These are phyloP conservation scores for Chlamydomonas incerta DNA, from an alignment of 139 green algal species.

Conservation along the genomic window DNA sequence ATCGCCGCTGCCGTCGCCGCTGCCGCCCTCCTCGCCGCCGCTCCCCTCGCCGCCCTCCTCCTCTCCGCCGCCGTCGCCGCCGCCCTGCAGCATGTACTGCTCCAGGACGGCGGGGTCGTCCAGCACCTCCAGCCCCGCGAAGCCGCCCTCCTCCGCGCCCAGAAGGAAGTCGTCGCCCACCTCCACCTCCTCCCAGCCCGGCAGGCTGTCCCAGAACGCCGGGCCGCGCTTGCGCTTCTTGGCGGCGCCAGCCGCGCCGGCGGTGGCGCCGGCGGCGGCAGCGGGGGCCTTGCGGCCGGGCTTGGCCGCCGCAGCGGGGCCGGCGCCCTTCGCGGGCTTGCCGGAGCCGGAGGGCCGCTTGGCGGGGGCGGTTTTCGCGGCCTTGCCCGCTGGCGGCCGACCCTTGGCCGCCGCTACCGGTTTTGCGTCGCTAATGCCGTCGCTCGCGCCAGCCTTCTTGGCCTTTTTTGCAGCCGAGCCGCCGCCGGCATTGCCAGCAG, in stretches of 20 bases:
- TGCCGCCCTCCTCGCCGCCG: background rate
- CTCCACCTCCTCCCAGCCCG: slow-evolving; percentile 73
- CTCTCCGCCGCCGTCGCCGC: background rate
- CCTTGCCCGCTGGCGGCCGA: background rate
- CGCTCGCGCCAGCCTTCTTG: background rate
- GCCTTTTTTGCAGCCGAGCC: background rate
- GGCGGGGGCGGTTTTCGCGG: background rate
- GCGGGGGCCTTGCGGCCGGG: background rate
- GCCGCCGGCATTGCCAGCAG: background rate
- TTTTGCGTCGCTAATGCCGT: background rate
- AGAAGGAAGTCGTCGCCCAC: slow-evolving; percentile 75
- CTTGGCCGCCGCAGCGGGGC: background rate
- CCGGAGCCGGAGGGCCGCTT: background rate
- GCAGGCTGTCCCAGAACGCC: slow-evolving; percentile 31
- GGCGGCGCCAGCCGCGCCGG: background rate
- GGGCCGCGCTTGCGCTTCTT: background rate
- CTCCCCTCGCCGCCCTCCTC: background rate
- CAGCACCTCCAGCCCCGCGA: slow-evolving; percentile 82
- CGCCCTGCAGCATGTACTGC: slow-evolving; percentile 15
- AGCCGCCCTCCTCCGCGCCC: slow-evolving; percentile 82
- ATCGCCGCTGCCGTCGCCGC: background rate
- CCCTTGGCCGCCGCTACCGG: background rate
- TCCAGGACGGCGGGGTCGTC: slow-evolving; percentile 52
- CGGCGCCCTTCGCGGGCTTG: no score
- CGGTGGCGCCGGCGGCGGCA: background rate